phyloP scores from a whole-genome alignment of 441 rosid species.

The Isatis lusitanica region DNA sequence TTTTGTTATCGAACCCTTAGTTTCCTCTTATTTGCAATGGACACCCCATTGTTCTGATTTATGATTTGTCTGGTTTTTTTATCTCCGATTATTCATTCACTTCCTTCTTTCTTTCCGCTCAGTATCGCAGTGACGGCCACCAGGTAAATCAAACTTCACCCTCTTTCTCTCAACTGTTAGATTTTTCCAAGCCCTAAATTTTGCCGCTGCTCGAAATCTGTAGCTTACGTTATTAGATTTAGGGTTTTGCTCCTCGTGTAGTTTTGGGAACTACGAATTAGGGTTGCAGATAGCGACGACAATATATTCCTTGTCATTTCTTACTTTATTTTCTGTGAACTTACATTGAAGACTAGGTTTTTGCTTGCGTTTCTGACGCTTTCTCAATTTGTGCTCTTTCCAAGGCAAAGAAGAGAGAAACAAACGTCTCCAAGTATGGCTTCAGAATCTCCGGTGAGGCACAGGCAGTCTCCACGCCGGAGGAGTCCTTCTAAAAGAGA shows the following conservation, averaged over 20 bases:
- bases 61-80: not conserved
- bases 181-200: not conserved
- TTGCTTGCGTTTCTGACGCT: constrained; percentile 14
- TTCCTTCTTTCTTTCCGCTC: not conserved
- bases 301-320: not conserved
- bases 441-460: constrained; percentile 52
- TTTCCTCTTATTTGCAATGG: constrained; percentile 11
- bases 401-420: constrained; percentile 8
- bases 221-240: not conserved
- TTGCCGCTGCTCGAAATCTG: not conserved
- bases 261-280: constrained; percentile 15
- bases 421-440: constrained; percentile 44
- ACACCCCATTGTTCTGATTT: not conserved
- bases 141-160: constrained; percentile 12
- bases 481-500: constrained; percentile 46
- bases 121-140: constrained; percentile 20
- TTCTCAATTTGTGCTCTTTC: constrained; percentile 3
- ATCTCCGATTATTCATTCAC: not conserved
- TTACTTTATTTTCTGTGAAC: not conserved
- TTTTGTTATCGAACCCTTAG: not conserved
- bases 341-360: not conserved
- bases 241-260: constrained; percentile 11
- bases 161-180: not conserved
- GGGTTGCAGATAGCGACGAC: not conserved
- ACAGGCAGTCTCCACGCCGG: constrained; percentile 45